phyloP scores from a whole-genome alignment of 345 rosid genomes.

The Erucastrum elatum region DNA sequence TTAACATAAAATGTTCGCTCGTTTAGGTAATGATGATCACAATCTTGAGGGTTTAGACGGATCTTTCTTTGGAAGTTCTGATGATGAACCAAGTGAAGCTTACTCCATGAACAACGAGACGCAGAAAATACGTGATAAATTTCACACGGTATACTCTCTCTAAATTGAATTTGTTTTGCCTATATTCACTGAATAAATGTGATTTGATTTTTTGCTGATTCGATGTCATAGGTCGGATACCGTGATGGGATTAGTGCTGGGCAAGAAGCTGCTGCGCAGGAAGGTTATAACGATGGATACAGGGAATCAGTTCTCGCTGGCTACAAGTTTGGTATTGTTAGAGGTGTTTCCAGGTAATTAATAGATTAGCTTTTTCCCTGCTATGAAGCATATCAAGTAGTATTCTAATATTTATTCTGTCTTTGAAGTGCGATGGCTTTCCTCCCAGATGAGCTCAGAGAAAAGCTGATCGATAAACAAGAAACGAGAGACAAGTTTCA shows the following conservation, averaged over 20 bases:
- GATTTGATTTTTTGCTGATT: conserved; percentile 14
- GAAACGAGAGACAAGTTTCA: conserved; percentile 48
- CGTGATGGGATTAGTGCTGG: conserved; percentile 81
- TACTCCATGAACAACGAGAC: conserved; percentile 51
- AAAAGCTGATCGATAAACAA: conserved; percentile 49
- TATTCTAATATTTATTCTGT: background rate
- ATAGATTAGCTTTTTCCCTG: background rate
- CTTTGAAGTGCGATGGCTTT: conserved; percentile 56
- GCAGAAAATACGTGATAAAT: conserved; percentile 46
- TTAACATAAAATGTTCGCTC: background rate
- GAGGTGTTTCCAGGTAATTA: conserved; percentile 76
- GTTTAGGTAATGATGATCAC: conserved; percentile 38
- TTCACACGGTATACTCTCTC: conserved; percentile 46
- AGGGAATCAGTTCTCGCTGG: conserved; percentile 64
- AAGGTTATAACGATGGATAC: conserved; percentile 78
- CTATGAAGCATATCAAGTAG: conserved; percentile 4
- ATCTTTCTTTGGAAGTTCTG: conserved; percentile 47
- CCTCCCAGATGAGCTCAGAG: conserved; percentile 58
- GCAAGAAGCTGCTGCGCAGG: conserved; percentile 71
- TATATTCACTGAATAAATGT: background rate
- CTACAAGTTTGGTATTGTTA: conserved; percentile 69
- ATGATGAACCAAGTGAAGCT: conserved; percentile 46
- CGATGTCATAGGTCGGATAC: conserved; percentile 59
- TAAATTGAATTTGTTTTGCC: background rate
- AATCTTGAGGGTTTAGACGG: conserved; percentile 42